Percentiles rank a stretch among this genome's conserved stretches.
phyloP scores from a whole-genome alignment of 2,329 filamentous ascomycete species.

The Fusarium tanahbumbuense region DNA sequence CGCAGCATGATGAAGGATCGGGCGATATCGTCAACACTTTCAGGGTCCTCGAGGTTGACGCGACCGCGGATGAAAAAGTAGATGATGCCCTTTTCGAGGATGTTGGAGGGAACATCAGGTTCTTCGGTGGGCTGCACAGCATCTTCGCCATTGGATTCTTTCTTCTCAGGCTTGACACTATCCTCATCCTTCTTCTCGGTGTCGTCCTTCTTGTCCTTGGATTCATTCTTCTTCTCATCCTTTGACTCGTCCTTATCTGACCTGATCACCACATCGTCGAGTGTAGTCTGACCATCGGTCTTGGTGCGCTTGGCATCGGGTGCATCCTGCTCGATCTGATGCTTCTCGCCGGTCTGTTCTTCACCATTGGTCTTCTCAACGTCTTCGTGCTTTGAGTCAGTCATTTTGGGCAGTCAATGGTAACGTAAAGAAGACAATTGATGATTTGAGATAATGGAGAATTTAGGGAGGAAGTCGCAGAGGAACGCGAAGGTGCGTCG shows the following conservation, averaged over 20 bases:
- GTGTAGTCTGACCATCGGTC: constrained; percentile 38
- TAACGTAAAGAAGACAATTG: background rate
- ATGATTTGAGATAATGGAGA: background rate
- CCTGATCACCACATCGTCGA: constrained; percentile 36
- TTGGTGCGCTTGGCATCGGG: constrained; percentile 47
- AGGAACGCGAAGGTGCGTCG: background rate
- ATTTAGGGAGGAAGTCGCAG: background rate
- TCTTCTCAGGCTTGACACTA: constrained; percentile 2
- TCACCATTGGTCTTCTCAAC: constrained; percentile 19
- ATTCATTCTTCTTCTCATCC: background rate
- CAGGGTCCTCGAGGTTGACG: constrained; percentile 77
- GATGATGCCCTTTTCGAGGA: constrained; percentile 88
- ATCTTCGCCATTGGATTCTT: constrained; percentile 21
- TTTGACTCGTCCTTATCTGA: background rate
- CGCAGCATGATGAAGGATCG: constrained; percentile 84
- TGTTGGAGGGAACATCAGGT: constrained; percentile 57
- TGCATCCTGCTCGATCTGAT: constrained; percentile 44
- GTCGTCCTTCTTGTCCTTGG: constrained; percentile 1
- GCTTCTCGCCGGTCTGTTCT: constrained; percentile 44
- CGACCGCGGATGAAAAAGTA: constrained; percentile 91
- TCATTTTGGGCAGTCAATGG: constrained; percentile 21
- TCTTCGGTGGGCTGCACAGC: constrained; percentile 42
- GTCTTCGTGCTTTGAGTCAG: constrained; percentile 13
- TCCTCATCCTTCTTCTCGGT: constrained; percentile 14
- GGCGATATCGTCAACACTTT: constrained; percentile 76